Evolutionary conservation across 2,329 filamentous ascomycete species (phyloP), one percentile per base, ranked within the genome.

Genomic region (Neonectria faginata): DNA sequence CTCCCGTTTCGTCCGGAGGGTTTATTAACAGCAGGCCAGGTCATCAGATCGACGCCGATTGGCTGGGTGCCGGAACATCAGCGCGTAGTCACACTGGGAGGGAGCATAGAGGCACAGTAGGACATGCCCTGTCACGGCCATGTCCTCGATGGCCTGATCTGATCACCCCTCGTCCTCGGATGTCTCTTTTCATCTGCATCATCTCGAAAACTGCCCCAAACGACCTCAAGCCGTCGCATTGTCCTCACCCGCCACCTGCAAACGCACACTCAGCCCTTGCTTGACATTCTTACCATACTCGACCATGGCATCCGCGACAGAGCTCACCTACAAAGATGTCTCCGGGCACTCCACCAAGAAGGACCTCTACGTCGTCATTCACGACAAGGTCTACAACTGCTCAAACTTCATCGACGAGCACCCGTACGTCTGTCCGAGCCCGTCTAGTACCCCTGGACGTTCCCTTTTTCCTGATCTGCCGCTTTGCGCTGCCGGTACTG

Each of bases 381-480:
- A 97, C 83, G 92, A 96, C 82, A 95, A 96, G 84, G 89, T 97
- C 83, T 97, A 97, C 87, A 88, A 97, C 79, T 79, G 84, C 76
- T 87, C 88, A 74, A 90, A 88, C 79, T 97, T 97, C 80, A 85
- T 97, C 70, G 93, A 97, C 78, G 94, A 97, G 88, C 94, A 97
- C 80, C 94, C 94, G 86, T 88, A 82, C 82, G 86, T 85, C 27
- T 27, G 9, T 11, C 39, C 5, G n/a, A 42, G 8, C 39, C n/a
- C 9, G 18, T 42, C 39, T 11, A n/a, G 3, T 11, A 5, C n/a
- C n/a, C 11, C 3, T 10, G 39, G 8, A 18, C 39, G 10, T 9
- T 42, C 20, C 12, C 22, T 48, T 41, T 10, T 3, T 14, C 1
- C 39, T 1, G 12, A 3, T 18, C n/a, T 4, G 11, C n/a, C n/a